Evolutionary conservation across 1,139 yeast genomes (phyloP).

Genomic region (Kodamaea ohmeri): DNA sequence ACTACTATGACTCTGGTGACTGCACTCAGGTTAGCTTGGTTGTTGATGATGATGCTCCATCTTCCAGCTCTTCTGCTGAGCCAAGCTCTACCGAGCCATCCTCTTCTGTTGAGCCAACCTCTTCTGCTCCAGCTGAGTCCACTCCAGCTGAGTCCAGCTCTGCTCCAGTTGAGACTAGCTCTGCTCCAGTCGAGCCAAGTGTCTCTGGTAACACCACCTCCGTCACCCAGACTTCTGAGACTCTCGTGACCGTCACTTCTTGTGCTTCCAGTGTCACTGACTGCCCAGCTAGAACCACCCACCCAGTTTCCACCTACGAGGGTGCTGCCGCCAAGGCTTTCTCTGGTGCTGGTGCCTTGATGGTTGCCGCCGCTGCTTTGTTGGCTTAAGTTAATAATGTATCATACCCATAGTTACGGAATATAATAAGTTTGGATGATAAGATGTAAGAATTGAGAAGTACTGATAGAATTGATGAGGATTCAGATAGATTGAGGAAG

Average conservation of each 20-base stretch:
- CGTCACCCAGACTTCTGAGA: no score
- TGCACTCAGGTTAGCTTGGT: constrained; percentile 9
- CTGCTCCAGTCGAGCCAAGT: constrained; percentile 1
- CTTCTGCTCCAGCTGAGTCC: constrained; percentile 12
- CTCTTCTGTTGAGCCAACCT: constrained; percentile 3
- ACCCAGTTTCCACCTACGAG: constrained; percentile 12
- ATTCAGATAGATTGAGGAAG: no score
- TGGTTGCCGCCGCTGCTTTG: constrained; percentile 22
- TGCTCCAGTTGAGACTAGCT: constrained; percentile 2
- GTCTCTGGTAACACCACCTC: no score
- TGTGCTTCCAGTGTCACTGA: constrained; percentile 16
- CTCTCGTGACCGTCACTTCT: constrained; percentile 17
- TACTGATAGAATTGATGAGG: not conserved
- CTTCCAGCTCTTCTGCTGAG: constrained; percentile 13
- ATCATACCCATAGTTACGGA: not conserved
- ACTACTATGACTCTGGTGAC: constrained; percentile 5
- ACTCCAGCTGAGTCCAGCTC: constrained; percentile 9
- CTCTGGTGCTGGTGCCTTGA: constrained; percentile 23
- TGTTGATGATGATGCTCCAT: constrained; percentile 8
- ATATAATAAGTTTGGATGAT: not conserved
- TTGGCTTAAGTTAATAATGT: constrained; percentile 13
- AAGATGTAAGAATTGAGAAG: not conserved
- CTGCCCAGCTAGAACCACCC: constrained; percentile 17
- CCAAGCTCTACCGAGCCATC: constrained; percentile 11
- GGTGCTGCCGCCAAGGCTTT: constrained; percentile 20